phyloP scores from a whole-genome alignment of 2,329 filamentous ascomycete species.

The Fusarium sp. region DNA sequence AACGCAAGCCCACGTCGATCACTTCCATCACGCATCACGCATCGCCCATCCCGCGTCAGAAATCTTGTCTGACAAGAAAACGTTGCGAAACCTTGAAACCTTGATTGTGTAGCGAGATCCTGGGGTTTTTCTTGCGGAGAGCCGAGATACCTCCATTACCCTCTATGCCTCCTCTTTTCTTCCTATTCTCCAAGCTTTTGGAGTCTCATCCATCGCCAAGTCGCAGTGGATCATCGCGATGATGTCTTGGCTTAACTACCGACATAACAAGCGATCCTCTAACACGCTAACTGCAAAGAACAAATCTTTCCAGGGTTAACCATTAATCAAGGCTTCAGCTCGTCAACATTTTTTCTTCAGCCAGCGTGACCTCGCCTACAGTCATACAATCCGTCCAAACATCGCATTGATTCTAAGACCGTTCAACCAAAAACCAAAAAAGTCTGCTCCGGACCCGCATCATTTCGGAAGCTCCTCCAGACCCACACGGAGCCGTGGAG shows the following conservation, averaged over 20 bases:
- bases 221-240: constrained; percentile 21
- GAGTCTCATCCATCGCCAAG: constrained; percentile 25
- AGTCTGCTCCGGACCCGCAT: constrained; percentile 34
- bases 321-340: background rate
- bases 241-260: constrained; percentile 29
- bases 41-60: too few relatives aligned
- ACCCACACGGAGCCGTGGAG: constrained; percentile 43
- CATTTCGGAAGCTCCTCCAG: constrained; percentile 30
- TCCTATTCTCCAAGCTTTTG: background rate
- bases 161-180: background rate
- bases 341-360: background rate
- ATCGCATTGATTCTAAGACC: constrained; percentile 8
- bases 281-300: constrained; percentile 10
- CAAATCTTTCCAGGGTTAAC: background rate
- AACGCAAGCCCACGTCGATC: constrained; percentile 34
- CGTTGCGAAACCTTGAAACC: constrained; percentile 15
- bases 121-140: constrained; percentile 26
- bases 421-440: background rate
- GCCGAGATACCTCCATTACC: background rate
- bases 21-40: background rate
- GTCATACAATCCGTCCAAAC: background rate
- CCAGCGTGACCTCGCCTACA: constrained; percentile 16
- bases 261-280: constrained; percentile 17
- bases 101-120: constrained; percentile 35
- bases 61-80: background rate